Evolutionary conservation across 2,329 filamentous ascomycete genomes (phyloP).

Genomic region (Oidium heveae): DNA sequence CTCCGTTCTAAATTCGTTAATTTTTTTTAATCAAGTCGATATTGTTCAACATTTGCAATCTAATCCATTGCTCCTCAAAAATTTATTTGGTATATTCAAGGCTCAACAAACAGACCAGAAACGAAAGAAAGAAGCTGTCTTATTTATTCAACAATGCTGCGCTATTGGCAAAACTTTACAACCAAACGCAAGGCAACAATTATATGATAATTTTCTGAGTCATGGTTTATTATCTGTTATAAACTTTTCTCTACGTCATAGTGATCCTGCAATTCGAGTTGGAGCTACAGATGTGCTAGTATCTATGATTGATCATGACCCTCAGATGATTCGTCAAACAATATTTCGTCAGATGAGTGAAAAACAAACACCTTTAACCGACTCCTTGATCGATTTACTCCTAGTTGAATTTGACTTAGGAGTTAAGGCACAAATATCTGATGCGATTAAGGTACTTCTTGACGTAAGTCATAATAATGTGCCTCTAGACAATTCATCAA

Average conservation of each 20-base stretch:
- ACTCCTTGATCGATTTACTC: constrained; percentile 77
- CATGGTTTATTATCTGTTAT: constrained; percentile 77
- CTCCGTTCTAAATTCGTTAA: constrained; percentile 86
- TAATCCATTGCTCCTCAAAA: constrained; percentile 52
- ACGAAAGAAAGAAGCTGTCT: constrained; percentile 76
- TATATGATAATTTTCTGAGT: constrained; percentile 76
- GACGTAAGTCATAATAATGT: constrained; percentile 40
- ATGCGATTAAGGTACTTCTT: constrained; percentile 80
- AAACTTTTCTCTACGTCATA: constrained; percentile 68
- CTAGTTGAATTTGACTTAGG: constrained; percentile 80
- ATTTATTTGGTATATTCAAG: constrained; percentile 70
- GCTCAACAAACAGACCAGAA: constrained; percentile 35
- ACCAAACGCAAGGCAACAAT: constrained; percentile 47
- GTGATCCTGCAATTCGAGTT: constrained; percentile 62
- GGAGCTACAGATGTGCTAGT: constrained; percentile 86
- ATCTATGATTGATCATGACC: constrained; percentile 85
- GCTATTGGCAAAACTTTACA: constrained; percentile 87
- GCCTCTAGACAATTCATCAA: constrained; percentile 33
- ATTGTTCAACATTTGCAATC: constrained; percentile 86
- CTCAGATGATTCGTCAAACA: constrained; percentile 76
- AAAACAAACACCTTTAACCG: constrained; percentile 62
- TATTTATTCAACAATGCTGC: constrained; percentile 93
- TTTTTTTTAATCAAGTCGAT: constrained; percentile 97
- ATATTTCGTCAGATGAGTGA: constrained; percentile 83
- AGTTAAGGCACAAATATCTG: constrained; percentile 84